Evolutionary conservation across 2,329 filamentous ascomycete species (phyloP).

Genomic region (Sclerotinia trifoliorum): DNA sequence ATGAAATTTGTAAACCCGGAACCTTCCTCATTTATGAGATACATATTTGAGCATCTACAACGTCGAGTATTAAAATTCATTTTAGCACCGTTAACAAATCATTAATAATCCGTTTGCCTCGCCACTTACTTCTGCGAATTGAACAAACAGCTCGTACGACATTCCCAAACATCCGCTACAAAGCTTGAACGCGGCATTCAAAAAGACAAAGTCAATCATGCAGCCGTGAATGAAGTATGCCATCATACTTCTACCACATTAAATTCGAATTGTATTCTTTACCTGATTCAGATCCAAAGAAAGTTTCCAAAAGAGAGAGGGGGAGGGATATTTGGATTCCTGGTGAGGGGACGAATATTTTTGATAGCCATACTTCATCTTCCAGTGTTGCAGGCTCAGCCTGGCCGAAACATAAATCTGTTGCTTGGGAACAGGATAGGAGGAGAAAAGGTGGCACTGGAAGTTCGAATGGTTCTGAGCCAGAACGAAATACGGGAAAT

Average conservation of each 20-base stretch:
- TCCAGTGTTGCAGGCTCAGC: not conserved
- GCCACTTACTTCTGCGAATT: too few species aligned
- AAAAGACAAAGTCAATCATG: constrained; percentile 3
- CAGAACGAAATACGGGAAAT: constrained; percentile 25
- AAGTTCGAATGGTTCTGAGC: not conserved
- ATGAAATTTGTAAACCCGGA: constrained; percentile 10
- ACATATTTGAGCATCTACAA: not conserved
- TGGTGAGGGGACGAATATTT: constrained; percentile 47
- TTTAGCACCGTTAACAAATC: not conserved
- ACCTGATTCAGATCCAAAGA: constrained; percentile 25
- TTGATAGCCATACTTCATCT: constrained; percentile 25
- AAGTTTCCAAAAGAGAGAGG: constrained; percentile 17
- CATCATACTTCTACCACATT: constrained; percentile 61
- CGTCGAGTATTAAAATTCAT: not conserved
- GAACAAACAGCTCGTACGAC: not conserved
- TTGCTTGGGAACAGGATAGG: constrained; percentile 2
- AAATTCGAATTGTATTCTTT: constrained; percentile 61
- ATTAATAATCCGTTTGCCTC: not conserved
- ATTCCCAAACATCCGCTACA: not conserved
- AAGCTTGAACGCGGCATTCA: not conserved
- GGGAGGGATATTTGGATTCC: constrained; percentile 51
- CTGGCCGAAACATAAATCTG: constrained; percentile 33
- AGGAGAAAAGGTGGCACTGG: not conserved
- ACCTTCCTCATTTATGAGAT: not conserved
- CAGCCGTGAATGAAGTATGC: constrained; percentile 28